A percentile compares a stretch with the other conserved stretches of the same genome.
Evolutionary conservation across 225 moss, liverwort and hornwort genomes (phyloP).

Genomic region (Sphagnum tenellum): DNA sequence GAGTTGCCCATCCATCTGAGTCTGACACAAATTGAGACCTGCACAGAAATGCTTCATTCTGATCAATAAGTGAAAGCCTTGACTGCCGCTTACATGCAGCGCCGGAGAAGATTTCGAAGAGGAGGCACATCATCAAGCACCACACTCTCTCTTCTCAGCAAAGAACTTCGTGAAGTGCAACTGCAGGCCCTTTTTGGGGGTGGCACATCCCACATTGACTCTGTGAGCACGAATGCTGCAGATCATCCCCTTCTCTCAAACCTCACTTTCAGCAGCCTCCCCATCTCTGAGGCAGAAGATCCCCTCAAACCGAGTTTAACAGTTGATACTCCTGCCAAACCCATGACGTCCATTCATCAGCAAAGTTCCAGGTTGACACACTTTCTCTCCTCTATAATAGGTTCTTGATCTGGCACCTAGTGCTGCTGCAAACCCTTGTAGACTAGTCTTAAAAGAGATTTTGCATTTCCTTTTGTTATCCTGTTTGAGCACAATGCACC

Average conservation of each 20-base stretch:
- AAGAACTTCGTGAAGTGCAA: slow-evolving; percentile 59
- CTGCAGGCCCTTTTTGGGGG: slow-evolving; percentile 49
- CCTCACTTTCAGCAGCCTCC: slow-evolving; percentile 36
- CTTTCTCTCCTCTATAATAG: too few species aligned
- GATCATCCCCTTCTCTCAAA: slow-evolving; percentile 49
- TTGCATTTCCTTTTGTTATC: neutral
- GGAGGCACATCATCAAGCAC: slow-evolving; percentile 36
- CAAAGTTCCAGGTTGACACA: slow-evolving; percentile 26
- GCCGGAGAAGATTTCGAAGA: slow-evolving; percentile 43
- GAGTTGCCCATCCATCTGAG: neutral
- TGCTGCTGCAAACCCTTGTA: too few species aligned
- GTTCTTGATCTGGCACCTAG: too few species aligned
- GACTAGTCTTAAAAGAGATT: slow-evolving; percentile 6
- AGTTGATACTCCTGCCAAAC: slow-evolving; percentile 33
- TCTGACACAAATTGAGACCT: neutral
- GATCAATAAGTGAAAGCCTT: slow-evolving; percentile 1
- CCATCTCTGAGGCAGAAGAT: slow-evolving; percentile 36
- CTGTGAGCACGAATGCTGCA: slow-evolving; percentile 18
- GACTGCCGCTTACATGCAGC: slow-evolving; percentile 40
- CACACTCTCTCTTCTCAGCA: slow-evolving; percentile 55
- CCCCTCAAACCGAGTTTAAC: slow-evolving; percentile 23
- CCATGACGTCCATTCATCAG: slow-evolving; percentile 44
- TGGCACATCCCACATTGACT: slow-evolving; percentile 26
- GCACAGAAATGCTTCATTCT: neutral
- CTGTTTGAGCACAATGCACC: neutral